Evolutionary conservation across 2,329 filamentous ascomycete species (phyloP), one percentile per base, ranked within the genome.

Genomic region (Penicillium sp.): DNA sequence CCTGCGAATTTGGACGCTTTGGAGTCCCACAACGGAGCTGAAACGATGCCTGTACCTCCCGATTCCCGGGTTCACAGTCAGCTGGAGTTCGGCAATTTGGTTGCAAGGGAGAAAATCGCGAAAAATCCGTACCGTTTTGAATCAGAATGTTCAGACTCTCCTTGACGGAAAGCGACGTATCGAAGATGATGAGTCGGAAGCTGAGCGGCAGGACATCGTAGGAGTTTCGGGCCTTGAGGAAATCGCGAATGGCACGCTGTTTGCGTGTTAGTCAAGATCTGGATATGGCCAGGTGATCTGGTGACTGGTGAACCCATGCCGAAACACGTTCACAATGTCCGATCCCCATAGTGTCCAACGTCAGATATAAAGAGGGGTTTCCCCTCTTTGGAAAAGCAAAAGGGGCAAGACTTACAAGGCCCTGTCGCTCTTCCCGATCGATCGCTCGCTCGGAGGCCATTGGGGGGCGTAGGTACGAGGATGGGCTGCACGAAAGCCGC

Each of bases 161-260:
- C 79, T 95, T 96, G 67, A 99, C 95, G 52, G 97, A 86, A 55
- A 99, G 82, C 59, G 92, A 87, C 59, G 91, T 97, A 75, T 99
- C 95, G 72, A 99, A 90, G 61, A 97, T 86, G 69, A 99, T 95
- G 52, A 99, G 86, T 60, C 94, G 89, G 77, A 96, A 99, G 64
- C 92, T 97, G 58, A 99, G 85, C 18, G 94, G 94, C 46, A 99
- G 82, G 63, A 99, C 94, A 77, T 99, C 94, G 80, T 99, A 99
- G 74, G 92, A 97, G 35, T 91, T 97, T 70, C 94, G 88, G 65
- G 95, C 88, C 75, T 92, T 96, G 72, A 99, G 86, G 77, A 99
- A 99, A 66, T 96, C 90, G 75, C 94, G 89, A 67, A 97, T 92
- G 60, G 89, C 88, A 79, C 87, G 87, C 92, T 96, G 75, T 62